Conservation (phyloP, 2,329 filamentous ascomycete species). For the Botrytis cinerea region DNA sequence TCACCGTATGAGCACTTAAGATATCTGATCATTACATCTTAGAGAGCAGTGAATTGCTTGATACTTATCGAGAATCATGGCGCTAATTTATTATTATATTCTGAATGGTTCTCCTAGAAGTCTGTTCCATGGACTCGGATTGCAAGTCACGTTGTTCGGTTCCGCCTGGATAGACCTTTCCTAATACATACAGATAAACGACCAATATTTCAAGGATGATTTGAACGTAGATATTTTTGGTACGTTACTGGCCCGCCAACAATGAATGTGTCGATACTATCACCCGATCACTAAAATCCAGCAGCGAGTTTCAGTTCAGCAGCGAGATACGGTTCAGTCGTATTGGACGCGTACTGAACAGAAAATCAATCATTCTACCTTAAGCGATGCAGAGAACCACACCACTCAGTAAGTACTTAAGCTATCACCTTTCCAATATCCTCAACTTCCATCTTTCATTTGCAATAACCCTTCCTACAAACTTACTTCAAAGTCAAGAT, state of each 20-base stretch:
- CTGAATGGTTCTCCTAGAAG: too few species aligned
- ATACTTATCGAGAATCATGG: neutral
- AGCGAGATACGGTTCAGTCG: neutral
- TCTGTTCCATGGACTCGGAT: neutral
- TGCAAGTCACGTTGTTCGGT: neutral
- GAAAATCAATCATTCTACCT: neutral
- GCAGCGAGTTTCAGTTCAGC: neutral
- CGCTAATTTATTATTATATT: neutral
- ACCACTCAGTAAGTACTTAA: neutral
- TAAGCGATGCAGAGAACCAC: neutral
- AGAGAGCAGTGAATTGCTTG: neutral
- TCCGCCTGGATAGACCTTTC: neutral
- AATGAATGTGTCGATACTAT: neutral
- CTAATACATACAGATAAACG: neutral
- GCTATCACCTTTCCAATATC: neutral
- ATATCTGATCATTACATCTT: neutral
- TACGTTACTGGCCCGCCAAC: neutral
- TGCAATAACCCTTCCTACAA: neutral
- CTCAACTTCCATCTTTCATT: neutral
- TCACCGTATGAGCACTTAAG: neutral
- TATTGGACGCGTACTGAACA: neutral
- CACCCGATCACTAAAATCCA: neutral
- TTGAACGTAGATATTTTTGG: neutral
- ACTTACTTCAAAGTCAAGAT: neutral
- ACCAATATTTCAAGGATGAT: neutral